These are phyloP conservation scores for Epichloe coenophiala DNA, from an alignment of 2,329 filamentous ascomycete species.

Conservation along the genomic window DNA sequence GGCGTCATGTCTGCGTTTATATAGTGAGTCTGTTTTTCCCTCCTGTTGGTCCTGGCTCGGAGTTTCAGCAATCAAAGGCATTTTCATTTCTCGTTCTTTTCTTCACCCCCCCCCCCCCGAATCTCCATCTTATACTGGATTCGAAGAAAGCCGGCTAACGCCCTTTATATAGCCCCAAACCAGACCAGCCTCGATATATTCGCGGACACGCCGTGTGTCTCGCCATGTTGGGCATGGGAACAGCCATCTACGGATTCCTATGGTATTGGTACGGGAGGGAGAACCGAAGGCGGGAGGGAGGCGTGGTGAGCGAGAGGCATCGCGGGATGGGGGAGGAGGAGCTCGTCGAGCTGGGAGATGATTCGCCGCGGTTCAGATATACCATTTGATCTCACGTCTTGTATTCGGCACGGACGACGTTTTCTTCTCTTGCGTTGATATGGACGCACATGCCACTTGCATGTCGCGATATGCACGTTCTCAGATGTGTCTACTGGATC, in stretches of 20 bases:
- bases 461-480: too few relatives aligned
- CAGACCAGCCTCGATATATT: conserved; percentile 43
- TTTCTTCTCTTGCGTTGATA: too few relatives aligned
- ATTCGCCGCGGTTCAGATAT: conserved; percentile 36
- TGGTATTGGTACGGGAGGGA: conserved; percentile 36
- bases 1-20: conserved; percentile 66
- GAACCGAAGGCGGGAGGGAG: conserved; percentile 31
- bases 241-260: conserved; percentile 37
- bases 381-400: conserved; percentile 18
- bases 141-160: neutral
- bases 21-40: conserved; percentile 20
- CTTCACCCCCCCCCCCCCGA: too few relatives aligned
- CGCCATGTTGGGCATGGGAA: conserved; percentile 41
- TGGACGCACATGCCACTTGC: too few relatives aligned
- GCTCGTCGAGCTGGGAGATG: conserved; percentile 34
- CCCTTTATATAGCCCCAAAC: conserved; percentile 22
- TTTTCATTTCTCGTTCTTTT: neutral
- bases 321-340: conserved; percentile 30
- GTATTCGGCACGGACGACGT: neutral
- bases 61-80: too few relatives aligned
- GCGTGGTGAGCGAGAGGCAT: conserved; percentile 24
- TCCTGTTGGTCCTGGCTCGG: neutral
- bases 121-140: too few relatives aligned
- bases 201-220: conserved; percentile 49
- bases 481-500: too few relatives aligned